A percentile compares a stretch with the other conserved stretches of the same genome.
Conservation (phyloP, 2,329 filamentous ascomycete species). For the Pseudogymnoascus sp. region DNA sequence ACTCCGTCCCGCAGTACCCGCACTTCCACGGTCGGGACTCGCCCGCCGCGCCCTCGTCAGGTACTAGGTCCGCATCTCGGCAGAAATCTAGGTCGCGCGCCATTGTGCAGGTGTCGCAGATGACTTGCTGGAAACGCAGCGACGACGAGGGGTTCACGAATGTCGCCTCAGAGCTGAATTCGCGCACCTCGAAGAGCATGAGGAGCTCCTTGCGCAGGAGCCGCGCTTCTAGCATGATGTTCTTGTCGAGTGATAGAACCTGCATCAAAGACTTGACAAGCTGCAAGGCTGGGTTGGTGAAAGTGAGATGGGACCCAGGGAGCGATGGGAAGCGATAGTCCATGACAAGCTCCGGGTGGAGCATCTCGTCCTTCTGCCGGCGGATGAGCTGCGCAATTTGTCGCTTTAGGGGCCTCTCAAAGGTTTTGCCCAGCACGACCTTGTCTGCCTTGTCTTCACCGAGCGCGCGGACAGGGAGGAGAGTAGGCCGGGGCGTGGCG, state of each 20-base stretch:
- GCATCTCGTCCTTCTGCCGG: conserved; percentile 78
- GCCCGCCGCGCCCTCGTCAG: conserved; percentile 30
- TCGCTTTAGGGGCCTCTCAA: conserved; percentile 85
- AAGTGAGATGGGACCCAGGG: conserved; percentile 60
- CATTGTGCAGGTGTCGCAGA: conserved; percentile 86
- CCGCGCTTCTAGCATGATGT: conserved; percentile 80
- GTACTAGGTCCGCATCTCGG: conserved; percentile 74
- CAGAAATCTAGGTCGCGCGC: conserved; percentile 86
- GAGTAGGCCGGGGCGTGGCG: conserved; percentile 50
- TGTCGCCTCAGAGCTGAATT: conserved; percentile 81
- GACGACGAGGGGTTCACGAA: conserved; percentile 80
- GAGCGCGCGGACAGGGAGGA: conserved; percentile 47
- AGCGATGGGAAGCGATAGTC: conserved; percentile 83
- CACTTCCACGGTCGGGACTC: conserved; percentile 60
- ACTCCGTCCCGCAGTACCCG: conserved; percentile 65
- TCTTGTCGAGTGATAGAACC: conserved; percentile 82
- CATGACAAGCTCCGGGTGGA: conserved; percentile 77
- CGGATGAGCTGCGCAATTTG: conserved; percentile 76
- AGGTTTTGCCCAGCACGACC: conserved; percentile 69
- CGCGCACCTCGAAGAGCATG: conserved; percentile 83
- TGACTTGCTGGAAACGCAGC: conserved; percentile 66
- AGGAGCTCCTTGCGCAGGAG: conserved; percentile 84
- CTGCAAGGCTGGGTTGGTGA: conserved; percentile 73
- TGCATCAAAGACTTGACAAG: conserved; percentile 92
- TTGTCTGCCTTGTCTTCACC: conserved; percentile 52